Percentiles rank a stretch among this genome's conserved stretches.
phyloP scores from a whole-genome alignment of 805 yeast species.

The Candida golubevii region DNA sequence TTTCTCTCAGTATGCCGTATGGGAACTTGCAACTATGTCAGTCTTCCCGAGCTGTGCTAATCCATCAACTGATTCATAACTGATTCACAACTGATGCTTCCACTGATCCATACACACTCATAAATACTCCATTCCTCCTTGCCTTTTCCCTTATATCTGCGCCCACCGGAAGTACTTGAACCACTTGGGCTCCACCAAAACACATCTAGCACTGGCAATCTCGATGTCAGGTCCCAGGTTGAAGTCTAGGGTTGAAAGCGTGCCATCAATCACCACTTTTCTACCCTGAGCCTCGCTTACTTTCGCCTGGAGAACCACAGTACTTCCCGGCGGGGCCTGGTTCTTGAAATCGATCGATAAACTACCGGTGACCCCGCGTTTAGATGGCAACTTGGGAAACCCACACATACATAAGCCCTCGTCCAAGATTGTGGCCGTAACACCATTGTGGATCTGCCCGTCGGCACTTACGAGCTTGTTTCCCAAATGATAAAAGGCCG shows the following conservation, averaged over 20 bases:
- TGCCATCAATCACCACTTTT: constrained; percentile 75
- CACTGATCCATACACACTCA: too few species aligned
- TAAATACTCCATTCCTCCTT: too few species aligned
- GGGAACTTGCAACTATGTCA: too few species aligned
- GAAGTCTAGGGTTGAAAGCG: constrained; percentile 47
- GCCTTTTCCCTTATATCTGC: background rate
- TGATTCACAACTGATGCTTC: too few species aligned
- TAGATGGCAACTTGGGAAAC: constrained; percentile 72
- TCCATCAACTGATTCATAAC: too few species aligned
- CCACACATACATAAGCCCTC: constrained; percentile 86
- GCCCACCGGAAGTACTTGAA: constrained; percentile 61
- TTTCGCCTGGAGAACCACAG: constrained; percentile 62
- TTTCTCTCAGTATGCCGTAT: too few species aligned
- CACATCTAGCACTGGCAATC: constrained; percentile 62
- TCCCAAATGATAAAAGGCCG: constrained; percentile 72
- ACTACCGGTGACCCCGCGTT: constrained; percentile 85
- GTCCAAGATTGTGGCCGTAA: constrained; percentile 73
- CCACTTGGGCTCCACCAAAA: constrained; percentile 86
- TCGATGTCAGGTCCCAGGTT: constrained; percentile 26
- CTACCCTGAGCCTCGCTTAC: constrained; percentile 70
- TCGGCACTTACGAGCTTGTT: constrained; percentile 58
- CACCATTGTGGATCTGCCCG: constrained; percentile 77
- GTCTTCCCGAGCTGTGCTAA: too few species aligned
- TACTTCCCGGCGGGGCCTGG: constrained; percentile 58
- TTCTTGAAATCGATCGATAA: constrained; percentile 61